Base-by-base conservation (phyloP, 176 grass and related monocot species). In the Thalia dealbata region DNA sequence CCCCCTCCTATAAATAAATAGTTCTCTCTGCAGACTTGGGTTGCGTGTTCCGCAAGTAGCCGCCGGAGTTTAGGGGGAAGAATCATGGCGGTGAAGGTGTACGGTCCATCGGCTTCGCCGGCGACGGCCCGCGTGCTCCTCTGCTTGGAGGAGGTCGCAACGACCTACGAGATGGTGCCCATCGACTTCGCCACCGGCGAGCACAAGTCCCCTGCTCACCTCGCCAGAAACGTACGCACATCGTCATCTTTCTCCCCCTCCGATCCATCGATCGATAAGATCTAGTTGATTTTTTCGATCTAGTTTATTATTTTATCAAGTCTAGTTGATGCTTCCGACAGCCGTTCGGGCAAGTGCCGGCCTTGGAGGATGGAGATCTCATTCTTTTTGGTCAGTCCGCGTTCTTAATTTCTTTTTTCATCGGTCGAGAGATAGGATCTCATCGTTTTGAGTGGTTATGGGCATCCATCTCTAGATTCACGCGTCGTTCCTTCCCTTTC, bases 311-410 rank as follows among this genome's bases (percentile, higher is more conserved):
- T 28, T 16, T 38, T 38, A 38, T 4, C 32, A 4, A 2, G 32
- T 38, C 32, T 38, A 1, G 18, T 5, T 67, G 0, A 15, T 19
- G 19, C 18, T 30, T 22, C 62, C 43, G 77, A 69, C 82, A 91
- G 88, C 88, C 84, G 5, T 91, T 91, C 64, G 84, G 88, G 19
- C 76, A 84, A 60, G 82, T 91, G 64, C 88, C 88, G 3, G 88
- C 84, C 79, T 72, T 91, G 63, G 75, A 87, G 56, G 88, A 91
- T 64, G 84, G 84, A 50, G 84, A 91, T 76, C 73, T 88, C 0
- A 81, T 73, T 28, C 82, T 88, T 25, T 88, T 84, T 16, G 75
- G 82, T 88, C 61, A 81, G 77, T 6, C 9, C 24, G 0, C 25
- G 16, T 66, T 30, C 23, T 2, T 1, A 4, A 45, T 15, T 63